A percentile compares a stretch with the other conserved stretches of the same genome.
phyloP scores from a whole-genome alignment of 208 protist species.

The Trypanosoma lewisi region DNA sequence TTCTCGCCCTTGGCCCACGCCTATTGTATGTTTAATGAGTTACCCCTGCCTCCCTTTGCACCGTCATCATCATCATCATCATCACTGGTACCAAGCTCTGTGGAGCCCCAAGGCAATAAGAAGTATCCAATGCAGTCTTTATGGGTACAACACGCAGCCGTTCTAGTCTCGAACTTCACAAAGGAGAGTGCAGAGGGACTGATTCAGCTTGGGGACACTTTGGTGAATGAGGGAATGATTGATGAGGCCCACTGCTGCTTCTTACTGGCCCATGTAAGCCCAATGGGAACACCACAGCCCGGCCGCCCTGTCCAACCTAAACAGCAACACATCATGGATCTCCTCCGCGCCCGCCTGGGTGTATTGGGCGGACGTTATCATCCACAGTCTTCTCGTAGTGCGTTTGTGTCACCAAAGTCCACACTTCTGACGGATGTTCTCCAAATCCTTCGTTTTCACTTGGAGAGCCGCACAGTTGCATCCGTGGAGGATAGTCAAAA shows the following conservation, averaged over 20 bases:
- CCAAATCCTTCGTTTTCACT: conserved; percentile 34
- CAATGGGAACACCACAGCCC: conserved; percentile 22
- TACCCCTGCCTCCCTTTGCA: conserved; percentile 55
- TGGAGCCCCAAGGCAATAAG: neutral
- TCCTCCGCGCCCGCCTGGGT: conserved; percentile 50
- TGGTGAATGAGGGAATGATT: conserved; percentile 42
- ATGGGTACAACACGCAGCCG: conserved; percentile 57
- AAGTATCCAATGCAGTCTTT: conserved; percentile 3
- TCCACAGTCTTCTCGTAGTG: conserved; percentile 42
- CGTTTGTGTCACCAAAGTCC: conserved; percentile 64
- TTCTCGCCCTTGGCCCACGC: conserved; percentile 73
- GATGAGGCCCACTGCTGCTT: conserved; percentile 72
- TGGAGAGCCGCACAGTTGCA: conserved; percentile 24
- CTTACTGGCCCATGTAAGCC: conserved; percentile 48
- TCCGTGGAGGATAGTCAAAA: neutral
- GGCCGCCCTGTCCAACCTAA: conserved; percentile 31
- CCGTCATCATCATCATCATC: neutral
- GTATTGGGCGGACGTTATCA: conserved; percentile 65
- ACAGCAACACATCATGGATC: conserved; percentile 44
- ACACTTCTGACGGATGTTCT: conserved; percentile 67
- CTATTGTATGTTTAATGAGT: conserved; percentile 81
- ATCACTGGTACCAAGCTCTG: neutral
- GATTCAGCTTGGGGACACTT: conserved; percentile 41
- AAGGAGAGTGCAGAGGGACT: conserved; percentile 49
- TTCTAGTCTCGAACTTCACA: conserved; percentile 70